These are phyloP conservation scores for Mycena haematopus DNA, from an alignment of 768 basidiomycete species.

Conservation along the genomic window DNA sequence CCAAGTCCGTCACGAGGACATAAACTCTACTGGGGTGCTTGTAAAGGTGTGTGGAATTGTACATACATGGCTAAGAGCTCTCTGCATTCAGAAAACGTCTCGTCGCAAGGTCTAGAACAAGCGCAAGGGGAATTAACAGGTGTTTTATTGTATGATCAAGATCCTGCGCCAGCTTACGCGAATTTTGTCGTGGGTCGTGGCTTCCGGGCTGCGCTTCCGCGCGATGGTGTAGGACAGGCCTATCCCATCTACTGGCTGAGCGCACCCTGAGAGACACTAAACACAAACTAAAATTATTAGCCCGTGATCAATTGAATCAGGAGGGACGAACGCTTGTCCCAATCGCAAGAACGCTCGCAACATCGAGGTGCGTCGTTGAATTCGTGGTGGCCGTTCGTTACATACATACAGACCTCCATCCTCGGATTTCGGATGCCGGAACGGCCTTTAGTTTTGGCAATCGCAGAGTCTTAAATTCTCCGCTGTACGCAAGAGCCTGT, in stretches of 20 bases:
- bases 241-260: too few relatives aligned
- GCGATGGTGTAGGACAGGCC: too few relatives aligned
- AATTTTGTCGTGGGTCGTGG: not conserved
- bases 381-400: not conserved
- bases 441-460: not conserved
- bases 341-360: too few relatives aligned
- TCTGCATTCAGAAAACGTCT: not conserved
- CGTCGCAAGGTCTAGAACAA: not conserved
- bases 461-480: not conserved
- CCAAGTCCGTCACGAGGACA: not conserved
- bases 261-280: too few relatives aligned
- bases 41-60: not conserved
- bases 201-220: constrained; percentile 8
- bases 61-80: not conserved
- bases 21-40: not conserved
- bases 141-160: not conserved
- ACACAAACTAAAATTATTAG: too few relatives aligned
- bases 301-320: too few relatives aligned
- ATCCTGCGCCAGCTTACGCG: constrained; percentile 6
- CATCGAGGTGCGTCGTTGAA: too few relatives aligned
- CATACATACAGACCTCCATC: not conserved
- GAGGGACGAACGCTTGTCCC: too few relatives aligned
- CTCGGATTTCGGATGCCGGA: not conserved
- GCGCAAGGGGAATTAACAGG: not conserved
- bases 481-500: not conserved